Evolutionary conservation across 2,329 filamentous ascomycete species (phyloP).

Genomic region (Epichloe festucae): DNA sequence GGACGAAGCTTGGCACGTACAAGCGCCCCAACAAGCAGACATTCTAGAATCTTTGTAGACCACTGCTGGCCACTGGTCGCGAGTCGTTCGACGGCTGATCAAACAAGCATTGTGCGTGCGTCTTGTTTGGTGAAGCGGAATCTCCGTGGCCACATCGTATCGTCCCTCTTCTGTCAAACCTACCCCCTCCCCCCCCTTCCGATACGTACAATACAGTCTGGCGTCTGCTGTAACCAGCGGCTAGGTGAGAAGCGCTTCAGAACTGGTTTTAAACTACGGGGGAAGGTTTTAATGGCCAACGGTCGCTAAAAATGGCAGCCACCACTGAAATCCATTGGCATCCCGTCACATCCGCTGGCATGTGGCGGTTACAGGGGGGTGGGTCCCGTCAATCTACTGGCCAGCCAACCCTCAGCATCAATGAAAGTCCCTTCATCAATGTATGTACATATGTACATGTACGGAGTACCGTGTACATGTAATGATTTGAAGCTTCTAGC

Average conservation of each 20-base stretch:
- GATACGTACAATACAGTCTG: too few species aligned
- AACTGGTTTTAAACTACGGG: not conserved
- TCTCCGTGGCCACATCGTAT: too few species aligned
- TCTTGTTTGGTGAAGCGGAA: too few species aligned
- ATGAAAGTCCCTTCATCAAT: not conserved
- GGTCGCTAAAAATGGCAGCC: constrained; percentile 6
- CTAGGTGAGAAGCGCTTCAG: too few species aligned
- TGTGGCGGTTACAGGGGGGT: not conserved
- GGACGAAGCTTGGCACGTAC: not conserved
- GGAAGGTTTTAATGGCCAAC: not conserved
- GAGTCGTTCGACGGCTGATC: not conserved
- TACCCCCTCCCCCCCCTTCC: too few species aligned
- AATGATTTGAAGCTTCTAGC: too few species aligned
- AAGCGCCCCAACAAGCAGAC: not conserved
- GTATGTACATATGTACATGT: too few species aligned
- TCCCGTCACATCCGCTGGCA: not conserved
- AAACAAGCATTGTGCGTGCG: not conserved
- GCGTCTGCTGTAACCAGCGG: too few species aligned
- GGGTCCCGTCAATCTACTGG: constrained; percentile 1
- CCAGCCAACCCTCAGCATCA: not conserved
- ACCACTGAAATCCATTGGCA: not conserved
- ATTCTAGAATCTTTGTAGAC: not conserved
- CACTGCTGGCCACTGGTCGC: not conserved
- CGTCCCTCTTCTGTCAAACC: too few species aligned
- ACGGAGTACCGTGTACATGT: too few species aligned